phyloP scores from a whole-genome alignment of 208 protist species.

The Acanthamoeba culbertsoni region DNA sequence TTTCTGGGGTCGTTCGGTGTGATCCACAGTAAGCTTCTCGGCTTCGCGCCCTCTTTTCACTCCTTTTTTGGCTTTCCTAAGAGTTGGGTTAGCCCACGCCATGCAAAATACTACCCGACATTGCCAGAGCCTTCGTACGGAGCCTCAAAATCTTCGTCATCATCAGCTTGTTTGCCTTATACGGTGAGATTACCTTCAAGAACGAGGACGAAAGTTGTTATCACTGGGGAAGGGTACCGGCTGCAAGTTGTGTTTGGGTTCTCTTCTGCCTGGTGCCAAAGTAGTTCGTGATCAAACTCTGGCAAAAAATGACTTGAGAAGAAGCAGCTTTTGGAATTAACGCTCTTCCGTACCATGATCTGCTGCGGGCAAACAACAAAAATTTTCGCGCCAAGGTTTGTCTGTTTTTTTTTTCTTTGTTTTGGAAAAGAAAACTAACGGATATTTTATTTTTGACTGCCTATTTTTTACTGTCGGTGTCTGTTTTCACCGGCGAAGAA shows the following conservation, averaged over 20 bases:
- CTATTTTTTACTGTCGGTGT: background rate
- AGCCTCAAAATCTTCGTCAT: background rate
- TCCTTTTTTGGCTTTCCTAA: background rate
- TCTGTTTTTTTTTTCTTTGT: too few species aligned
- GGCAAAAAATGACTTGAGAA: too few species aligned
- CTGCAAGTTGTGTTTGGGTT: background rate
- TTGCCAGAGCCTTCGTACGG: background rate
- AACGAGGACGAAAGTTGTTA: background rate
- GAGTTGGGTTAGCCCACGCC: too few species aligned
- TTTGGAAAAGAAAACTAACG: background rate
- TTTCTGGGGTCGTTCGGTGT: background rate
- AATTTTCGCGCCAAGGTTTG: too few species aligned
- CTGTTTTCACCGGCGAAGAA: background rate
- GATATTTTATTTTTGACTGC: background rate
- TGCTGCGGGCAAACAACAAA: too few species aligned
- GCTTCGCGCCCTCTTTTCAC: background rate
- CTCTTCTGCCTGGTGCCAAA: background rate
- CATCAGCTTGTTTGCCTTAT: background rate
- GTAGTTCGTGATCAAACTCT: conserved; percentile 17
- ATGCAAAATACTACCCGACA: too few species aligned
- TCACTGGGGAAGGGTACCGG: background rate
- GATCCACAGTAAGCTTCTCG: background rate
- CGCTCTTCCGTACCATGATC: too few species aligned
- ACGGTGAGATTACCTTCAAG: too few species aligned
- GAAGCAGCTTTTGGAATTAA: too few species aligned